Percentiles rank a stretch among this genome's conserved stretches.
These are phyloP conservation scores for Pseudozyma pruni DNA, from an alignment of 1,284 basidiomycete genomes.

Conservation along the genomic window DNA sequence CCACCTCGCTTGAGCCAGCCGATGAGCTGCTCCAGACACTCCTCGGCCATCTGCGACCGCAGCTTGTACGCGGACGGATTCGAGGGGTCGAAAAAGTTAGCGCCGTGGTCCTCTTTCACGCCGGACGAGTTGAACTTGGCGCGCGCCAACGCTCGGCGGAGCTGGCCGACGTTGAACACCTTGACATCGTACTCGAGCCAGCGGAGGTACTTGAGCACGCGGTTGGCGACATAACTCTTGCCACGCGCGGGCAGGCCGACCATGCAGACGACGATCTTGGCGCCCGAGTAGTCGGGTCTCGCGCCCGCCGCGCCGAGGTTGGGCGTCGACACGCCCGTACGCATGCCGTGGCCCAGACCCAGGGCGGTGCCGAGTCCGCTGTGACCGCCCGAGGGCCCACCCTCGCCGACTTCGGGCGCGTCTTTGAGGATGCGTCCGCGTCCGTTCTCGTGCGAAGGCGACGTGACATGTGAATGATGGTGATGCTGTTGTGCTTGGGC, in stretches of 20 bases:
- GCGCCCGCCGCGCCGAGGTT: slow-evolving; percentile 74
- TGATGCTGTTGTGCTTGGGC: slow-evolving; percentile 21
- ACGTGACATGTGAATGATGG: slow-evolving; percentile 9
- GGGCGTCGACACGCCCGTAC: slow-evolving; percentile 40
- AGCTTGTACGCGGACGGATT: slow-evolving; percentile 82
- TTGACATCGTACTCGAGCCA: slow-evolving; percentile 99
- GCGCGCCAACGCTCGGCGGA: slow-evolving; percentile 85
- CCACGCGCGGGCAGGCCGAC: slow-evolving; percentile 71
- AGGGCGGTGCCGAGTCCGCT: slow-evolving; percentile 45
- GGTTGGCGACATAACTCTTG: slow-evolving; percentile 67
- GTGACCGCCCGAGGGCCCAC: slow-evolving; percentile 31
- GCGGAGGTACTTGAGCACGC: slow-evolving; percentile 66
- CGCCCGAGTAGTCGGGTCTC: slow-evolving; percentile 96
- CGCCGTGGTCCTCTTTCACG: slow-evolving; percentile 87
- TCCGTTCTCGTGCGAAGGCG: slow-evolving; percentile 21
- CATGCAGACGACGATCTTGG: slow-evolving; percentile 98
- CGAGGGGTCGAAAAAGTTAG: slow-evolving; percentile 88
- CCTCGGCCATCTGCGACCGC: slow-evolving; percentile 86
- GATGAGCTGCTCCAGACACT: slow-evolving; percentile 94
- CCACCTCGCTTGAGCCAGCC: slow-evolving; percentile 90
- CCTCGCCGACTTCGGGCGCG: slow-evolving; percentile 47
- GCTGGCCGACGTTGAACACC: slow-evolving; percentile 98
- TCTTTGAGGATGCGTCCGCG: slow-evolving; percentile 43
- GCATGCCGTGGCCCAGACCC: slow-evolving; percentile 40
- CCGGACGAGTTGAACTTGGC: slow-evolving; percentile 77